phyloP scores from a whole-genome alignment of 2,329 filamentous ascomycete species.

The Ceratocystis smalleyi region DNA sequence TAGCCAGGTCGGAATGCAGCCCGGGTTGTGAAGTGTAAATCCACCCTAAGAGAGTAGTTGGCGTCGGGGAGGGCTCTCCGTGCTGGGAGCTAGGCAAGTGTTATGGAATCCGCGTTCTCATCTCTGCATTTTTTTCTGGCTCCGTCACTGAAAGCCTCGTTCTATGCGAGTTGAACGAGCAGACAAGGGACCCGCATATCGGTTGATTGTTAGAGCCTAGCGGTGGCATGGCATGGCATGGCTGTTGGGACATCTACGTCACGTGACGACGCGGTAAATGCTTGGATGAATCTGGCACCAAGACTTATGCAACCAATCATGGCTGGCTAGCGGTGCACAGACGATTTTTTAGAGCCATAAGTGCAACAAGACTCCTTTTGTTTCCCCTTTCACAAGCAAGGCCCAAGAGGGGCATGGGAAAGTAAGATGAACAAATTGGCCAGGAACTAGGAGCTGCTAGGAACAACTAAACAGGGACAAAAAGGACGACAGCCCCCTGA shows the following conservation, averaged over 20 bases:
- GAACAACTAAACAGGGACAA: conserved; percentile 27
- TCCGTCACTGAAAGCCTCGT: conserved; percentile 7
- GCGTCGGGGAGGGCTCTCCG: neutral
- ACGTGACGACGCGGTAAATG: neutral
- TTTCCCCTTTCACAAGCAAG: conserved; percentile 14
- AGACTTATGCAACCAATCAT: neutral
- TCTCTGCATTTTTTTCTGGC: neutral
- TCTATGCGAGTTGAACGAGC: neutral
- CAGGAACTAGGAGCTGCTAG: conserved; percentile 28
- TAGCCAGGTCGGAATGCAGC: neutral
- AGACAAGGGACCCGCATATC: conserved; percentile 2
- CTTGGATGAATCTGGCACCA: neutral
- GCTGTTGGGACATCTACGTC: neutral
- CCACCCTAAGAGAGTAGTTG: neutral
- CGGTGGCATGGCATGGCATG: neutral
- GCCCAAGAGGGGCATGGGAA: neutral
- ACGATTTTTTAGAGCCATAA: conserved; percentile 3
- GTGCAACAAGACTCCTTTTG: conserved; percentile 2
- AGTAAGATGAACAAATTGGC: conserved; percentile 18
- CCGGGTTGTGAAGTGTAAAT: neutral
- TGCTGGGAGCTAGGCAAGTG: neutral
- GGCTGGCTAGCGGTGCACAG: conserved; percentile 3
- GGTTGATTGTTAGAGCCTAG: neutral
- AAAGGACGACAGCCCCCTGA: conserved; percentile 1
- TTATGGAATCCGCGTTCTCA: neutral